Percentiles rank a stretch among this genome's conserved stretches.
These are phyloP conservation scores for Ogataea allantospora DNA, from an alignment of 805 yeast species.

Conservation along the genomic window DNA sequence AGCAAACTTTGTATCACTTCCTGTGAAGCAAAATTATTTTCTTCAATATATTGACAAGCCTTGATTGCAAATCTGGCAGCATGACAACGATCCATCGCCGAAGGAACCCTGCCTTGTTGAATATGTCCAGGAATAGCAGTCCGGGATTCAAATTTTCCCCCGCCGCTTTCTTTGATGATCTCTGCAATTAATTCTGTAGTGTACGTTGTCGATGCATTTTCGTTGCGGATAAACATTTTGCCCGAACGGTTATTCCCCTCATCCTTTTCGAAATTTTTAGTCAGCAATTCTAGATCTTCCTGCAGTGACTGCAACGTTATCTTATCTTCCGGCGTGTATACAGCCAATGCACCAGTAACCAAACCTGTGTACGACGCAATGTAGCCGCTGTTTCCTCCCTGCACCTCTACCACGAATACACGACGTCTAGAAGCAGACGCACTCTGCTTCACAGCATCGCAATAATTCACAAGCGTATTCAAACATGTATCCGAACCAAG, in stretches of 20 bases:
- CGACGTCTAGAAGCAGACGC: slow-evolving; percentile 94
- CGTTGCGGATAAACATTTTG: slow-evolving; percentile 79
- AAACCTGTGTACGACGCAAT: slow-evolving; percentile 84
- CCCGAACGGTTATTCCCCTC: slow-evolving; percentile 82
- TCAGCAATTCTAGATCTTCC: slow-evolving; percentile 70
- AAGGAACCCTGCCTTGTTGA: slow-evolving; percentile 95
- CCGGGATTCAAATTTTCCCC: slow-evolving; percentile 79
- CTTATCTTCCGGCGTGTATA: slow-evolving; percentile 86
- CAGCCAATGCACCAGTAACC: slow-evolving; percentile 87
- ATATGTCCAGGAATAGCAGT: slow-evolving; percentile 98
- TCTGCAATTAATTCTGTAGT: slow-evolving; percentile 80
- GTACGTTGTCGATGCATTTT: slow-evolving; percentile 77
- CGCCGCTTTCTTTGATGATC: slow-evolving; percentile 69
- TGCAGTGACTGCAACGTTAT: slow-evolving; percentile 65
- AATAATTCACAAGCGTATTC: slow-evolving; percentile 84
- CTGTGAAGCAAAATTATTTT: slow-evolving; percentile 27
- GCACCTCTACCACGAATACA: slow-evolving; percentile 95
- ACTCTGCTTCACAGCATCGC: slow-evolving; percentile 92
- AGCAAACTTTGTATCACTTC: slow-evolving; percentile 11
- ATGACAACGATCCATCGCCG: slow-evolving; percentile 88
- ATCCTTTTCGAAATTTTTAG: slow-evolving; percentile 67
- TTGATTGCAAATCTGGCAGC: slow-evolving; percentile 89
- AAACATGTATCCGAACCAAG: slow-evolving; percentile 95
- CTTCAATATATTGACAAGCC: slow-evolving; percentile 86
- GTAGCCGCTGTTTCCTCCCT: slow-evolving; percentile 96